These are phyloP conservation scores for Auricularia sp. DNA, from an alignment of 768 basidiomycete species.

Conservation along the genomic window DNA sequence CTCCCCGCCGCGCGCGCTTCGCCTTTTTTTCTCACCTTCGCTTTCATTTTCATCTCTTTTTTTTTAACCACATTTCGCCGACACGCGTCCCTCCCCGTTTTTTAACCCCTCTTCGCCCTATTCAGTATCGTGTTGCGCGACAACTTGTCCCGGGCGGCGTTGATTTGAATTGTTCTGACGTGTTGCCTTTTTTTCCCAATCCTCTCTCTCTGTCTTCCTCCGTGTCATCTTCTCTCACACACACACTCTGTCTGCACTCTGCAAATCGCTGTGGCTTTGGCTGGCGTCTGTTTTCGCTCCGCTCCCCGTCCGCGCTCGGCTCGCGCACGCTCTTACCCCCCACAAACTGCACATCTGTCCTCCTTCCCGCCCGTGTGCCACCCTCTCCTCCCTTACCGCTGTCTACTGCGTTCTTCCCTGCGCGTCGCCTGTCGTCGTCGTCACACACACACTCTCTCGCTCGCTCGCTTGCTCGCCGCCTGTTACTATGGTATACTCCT, in stretches of 20 bases:
- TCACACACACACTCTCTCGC: no score
- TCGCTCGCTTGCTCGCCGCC: no score
- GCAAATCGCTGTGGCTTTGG: no score
- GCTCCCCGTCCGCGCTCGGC: not conserved
- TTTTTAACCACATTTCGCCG: not conserved
- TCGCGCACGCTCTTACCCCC: not conserved
- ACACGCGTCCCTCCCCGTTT: not conserved
- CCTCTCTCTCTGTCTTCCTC: not conserved
- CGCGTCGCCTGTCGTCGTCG: not conserved
- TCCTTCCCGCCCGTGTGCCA: not conserved
- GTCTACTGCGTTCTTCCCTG: not conserved
- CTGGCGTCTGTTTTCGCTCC: no score
- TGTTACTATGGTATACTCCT: no score
- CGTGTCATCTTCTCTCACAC: not conserved
- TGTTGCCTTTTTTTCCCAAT: not conserved
- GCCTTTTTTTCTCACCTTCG: not conserved
- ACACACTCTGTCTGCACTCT: not conserved
- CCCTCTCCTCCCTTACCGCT: slow-evolving; percentile 2
- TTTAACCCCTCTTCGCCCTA: not conserved
- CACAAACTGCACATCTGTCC: not conserved
- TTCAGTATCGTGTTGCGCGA: slow-evolving; percentile 58
- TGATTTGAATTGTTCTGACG: slow-evolving; percentile 36
- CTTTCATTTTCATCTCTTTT: not conserved
- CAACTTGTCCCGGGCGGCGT: slow-evolving; percentile 54
- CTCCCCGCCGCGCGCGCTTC: slow-evolving; percentile 17